phyloP scores from a whole-genome alignment of 768 basidiomycete genomes.

The Hypholoma fasciculare region DNA sequence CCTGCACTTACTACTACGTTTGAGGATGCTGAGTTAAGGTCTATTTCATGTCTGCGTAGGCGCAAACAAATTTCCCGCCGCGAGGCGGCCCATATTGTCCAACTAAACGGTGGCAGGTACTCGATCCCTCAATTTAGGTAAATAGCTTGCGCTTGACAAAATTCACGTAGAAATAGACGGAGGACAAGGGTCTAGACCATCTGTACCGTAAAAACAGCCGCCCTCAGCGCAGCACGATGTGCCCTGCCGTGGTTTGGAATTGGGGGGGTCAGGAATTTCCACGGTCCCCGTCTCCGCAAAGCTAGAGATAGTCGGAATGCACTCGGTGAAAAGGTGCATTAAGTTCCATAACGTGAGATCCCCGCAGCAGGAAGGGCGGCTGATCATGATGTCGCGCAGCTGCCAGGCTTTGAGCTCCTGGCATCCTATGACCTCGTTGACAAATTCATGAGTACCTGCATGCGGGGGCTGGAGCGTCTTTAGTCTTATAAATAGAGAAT shows the following conservation, averaged over 20 bases:
- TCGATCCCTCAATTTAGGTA: too few species aligned
- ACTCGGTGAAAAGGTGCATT: conserved; percentile 13
- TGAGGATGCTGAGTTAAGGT: too few species aligned
- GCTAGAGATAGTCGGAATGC: conserved; percentile 12
- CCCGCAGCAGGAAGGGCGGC: conserved; percentile 16
- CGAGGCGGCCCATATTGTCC: too few species aligned
- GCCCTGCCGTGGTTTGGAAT: background rate
- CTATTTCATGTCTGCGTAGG: too few species aligned
- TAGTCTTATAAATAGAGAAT: background rate
- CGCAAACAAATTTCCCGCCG: too few species aligned
- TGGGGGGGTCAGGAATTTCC: conserved; percentile 13
- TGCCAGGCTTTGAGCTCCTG: conserved; percentile 5
- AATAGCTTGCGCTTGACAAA: too few species aligned
- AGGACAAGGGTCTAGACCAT: background rate
- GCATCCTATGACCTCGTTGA: background rate
- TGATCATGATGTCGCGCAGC: conserved; percentile 14
- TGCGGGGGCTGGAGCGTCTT: background rate
- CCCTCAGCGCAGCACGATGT: background rate
- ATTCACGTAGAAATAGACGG: too few species aligned
- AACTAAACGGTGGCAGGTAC: too few species aligned
- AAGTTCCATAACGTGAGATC: conserved; percentile 16
- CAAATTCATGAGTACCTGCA: background rate
- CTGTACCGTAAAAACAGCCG: background rate
- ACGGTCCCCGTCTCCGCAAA: conserved; percentile 5
- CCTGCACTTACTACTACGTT: too few species aligned